Evolutionary conservation across 257 asterid species (phyloP), one percentile per base, ranked within the genome.

Genomic region (Petunia axillaris): DNA sequence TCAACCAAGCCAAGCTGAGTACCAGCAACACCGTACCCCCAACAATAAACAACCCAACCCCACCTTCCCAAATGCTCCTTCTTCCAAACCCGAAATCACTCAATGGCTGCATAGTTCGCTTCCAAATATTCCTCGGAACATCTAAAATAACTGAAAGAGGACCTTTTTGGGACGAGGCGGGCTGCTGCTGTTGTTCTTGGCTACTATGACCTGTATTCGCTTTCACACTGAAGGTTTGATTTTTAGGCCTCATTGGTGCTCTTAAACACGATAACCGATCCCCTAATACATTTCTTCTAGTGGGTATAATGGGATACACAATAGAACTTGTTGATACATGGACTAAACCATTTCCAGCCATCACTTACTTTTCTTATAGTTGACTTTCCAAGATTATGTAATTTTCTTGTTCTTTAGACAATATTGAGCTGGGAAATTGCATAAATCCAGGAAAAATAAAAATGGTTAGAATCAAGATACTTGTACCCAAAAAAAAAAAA

Each of bases 21-120:
- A 93, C 97, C 75, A 96, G 79, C 6, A 94, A 84, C 75, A 96
- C 83, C 1, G 97, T 90, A 46, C 99, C 98, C 0, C 98, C 94
- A 73, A 94, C 87, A 4, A 96, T 87, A 89, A 96, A 96, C 89
- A 96, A 81, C 59, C 98, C 99, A 50, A 96, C 98, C 82, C 98
- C 99, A 83, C 99, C 98, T 86, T 96, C 98, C 98, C 99, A 96
- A 46, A 96, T 87, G 80, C 99, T 94, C 89, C 92, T 94, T 89
- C 87, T 90, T 53, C 99, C 98, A 65, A 92, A 94, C 83, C 99
- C 98, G 82, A 92, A 94, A 89, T 96, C 94, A 80, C 91, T 87
- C 93, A 96, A 83, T 37, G 99, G 99, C 78, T 86, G 89, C 84
- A 94, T 64, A 41, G 98, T 93, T 82, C 87, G 95, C 86, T 83